These are phyloP conservation scores for Salix koriyanagi DNA, from an alignment of 345 rosid species.

Conservation along the genomic window DNA sequence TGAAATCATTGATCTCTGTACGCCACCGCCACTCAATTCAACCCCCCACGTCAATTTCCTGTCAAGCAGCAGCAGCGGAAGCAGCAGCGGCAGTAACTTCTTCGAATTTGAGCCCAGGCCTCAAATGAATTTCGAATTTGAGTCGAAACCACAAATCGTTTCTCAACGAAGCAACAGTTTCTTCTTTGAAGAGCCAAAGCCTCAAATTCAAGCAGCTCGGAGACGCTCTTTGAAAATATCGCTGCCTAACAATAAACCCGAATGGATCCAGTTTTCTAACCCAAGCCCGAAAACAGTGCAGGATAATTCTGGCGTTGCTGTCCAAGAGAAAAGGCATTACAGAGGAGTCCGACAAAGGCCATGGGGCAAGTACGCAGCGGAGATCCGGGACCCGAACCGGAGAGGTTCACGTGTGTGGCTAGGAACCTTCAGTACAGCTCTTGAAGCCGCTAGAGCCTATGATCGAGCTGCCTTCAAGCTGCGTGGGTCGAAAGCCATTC, in stretches of 20 bases:
- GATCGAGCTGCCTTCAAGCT: conserved; percentile 75
- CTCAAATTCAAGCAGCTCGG: conserved; percentile 1
- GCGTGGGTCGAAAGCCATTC: conserved; percentile 76
- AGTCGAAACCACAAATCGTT: background rate
- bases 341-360: conserved; percentile 92
- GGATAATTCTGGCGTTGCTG: conserved; percentile 1
- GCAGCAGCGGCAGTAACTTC: background rate
- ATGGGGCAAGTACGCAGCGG: conserved; percentile 97
- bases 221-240: conserved; percentile 39
- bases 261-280: conserved; percentile 44
- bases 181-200: conserved; percentile 26
- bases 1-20: conserved; percentile 26
- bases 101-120: conserved; percentile 27
- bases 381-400: conserved; percentile 81
- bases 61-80: background rate
- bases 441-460: conserved; percentile 84
- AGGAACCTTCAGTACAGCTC: conserved; percentile 69
- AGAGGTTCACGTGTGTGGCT: conserved; percentile 79
- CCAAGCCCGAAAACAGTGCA: background rate
- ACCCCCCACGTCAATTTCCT: background rate
- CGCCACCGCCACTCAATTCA: conserved; percentile 22
- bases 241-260: conserved; percentile 36
- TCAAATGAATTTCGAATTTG: background rate
- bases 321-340: conserved; percentile 46
- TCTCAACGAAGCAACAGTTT: background rate